Percentiles rank a stretch among this genome's conserved stretches.
Conservation (phyloP, 1,139 yeast genomes). For the Yamadazyma friedrichii region DNA sequence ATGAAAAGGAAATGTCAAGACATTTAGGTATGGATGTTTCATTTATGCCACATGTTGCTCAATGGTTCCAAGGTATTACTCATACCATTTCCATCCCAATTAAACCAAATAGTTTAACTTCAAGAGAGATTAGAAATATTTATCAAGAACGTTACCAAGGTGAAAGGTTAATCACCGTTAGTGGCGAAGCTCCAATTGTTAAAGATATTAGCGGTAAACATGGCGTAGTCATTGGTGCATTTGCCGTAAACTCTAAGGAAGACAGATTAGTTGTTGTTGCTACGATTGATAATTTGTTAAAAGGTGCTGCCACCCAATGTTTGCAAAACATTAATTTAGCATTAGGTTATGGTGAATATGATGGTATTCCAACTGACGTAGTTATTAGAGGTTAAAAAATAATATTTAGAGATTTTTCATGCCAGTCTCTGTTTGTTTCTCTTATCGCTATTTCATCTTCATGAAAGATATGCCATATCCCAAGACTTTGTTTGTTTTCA, state of each 20-base stretch:
- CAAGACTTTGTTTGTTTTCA: too few relatives aligned
- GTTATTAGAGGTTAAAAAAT: conserved; percentile 44
- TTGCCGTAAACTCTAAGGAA: conserved; percentile 85
- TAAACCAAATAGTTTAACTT: conserved; percentile 62
- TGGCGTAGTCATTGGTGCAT: conserved; percentile 93
- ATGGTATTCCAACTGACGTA: conserved; percentile 76
- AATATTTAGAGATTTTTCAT: neutral
- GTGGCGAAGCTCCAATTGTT: conserved; percentile 91
- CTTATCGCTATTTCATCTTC: neutral
- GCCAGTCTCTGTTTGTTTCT: neutral
- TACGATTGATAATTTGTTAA: conserved; percentile 89
- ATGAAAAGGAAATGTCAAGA: conserved; percentile 85
- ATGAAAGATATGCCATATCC: too few relatives aligned
- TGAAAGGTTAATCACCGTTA: conserved; percentile 79
- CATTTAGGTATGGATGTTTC: conserved; percentile 81
- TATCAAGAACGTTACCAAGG: conserved; percentile 88
- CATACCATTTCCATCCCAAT: conserved; percentile 91
- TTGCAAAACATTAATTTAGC: conserved; percentile 91
- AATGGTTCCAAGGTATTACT: conserved; percentile 98
- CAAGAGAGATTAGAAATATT: conserved; percentile 79
- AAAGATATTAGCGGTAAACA: conserved; percentile 91
- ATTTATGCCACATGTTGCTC: conserved; percentile 96
- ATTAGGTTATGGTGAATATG: conserved; percentile 88
- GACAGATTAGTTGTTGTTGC: conserved; percentile 93
- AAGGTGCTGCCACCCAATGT: conserved; percentile 99